Conservation (phyloP, 2,329 filamentous ascomycete species). For the Aspergillus fijiensis region DNA sequence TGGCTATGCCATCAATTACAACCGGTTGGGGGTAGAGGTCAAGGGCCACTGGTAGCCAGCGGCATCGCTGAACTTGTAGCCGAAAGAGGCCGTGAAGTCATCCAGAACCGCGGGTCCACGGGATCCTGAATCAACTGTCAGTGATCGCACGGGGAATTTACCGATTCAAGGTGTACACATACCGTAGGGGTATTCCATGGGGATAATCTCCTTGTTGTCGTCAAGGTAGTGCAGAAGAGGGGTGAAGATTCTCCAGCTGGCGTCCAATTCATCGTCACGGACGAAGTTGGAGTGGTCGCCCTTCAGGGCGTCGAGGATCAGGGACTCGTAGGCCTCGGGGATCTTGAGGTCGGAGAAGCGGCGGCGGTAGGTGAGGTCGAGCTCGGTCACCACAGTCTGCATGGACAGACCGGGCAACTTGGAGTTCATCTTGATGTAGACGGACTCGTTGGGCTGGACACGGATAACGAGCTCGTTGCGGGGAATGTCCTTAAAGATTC, state of each 20-base stretch:
- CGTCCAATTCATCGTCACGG: conserved; percentile 92
- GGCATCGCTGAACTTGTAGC: conserved; percentile 98
- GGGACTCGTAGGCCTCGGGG: conserved; percentile 95
- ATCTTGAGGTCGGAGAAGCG: conserved; percentile 99
- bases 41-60: conserved; percentile 95
- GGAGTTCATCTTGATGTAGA: conserved; percentile 99
- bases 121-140: conserved; percentile 63
- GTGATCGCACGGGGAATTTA: background rate
- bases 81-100: conserved; percentile 96
- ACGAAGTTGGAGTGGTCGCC: conserved; percentile 99
- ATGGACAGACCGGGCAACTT: conserved; percentile 98
- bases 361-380: conserved; percentile 95
- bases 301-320: conserved; percentile 96
- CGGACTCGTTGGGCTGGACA: conserved; percentile 98
- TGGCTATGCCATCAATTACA: conserved; percentile 54
- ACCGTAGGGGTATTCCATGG: conserved; percentile 99
- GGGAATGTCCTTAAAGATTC: conserved; percentile 99
- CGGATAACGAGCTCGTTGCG: conserved; percentile 99
- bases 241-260: conserved; percentile 97
- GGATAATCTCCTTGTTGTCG: conserved; percentile 98
- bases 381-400: conserved; percentile 98
- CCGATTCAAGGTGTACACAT: conserved; percentile 40
- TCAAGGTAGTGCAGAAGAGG: conserved; percentile 97
- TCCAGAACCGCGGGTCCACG: conserved; percentile 94
- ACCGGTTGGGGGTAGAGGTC: conserved; percentile 73